phyloP scores from a whole-genome alignment of 768 basidiomycete species.

The Suillus subalutaceus region DNA sequence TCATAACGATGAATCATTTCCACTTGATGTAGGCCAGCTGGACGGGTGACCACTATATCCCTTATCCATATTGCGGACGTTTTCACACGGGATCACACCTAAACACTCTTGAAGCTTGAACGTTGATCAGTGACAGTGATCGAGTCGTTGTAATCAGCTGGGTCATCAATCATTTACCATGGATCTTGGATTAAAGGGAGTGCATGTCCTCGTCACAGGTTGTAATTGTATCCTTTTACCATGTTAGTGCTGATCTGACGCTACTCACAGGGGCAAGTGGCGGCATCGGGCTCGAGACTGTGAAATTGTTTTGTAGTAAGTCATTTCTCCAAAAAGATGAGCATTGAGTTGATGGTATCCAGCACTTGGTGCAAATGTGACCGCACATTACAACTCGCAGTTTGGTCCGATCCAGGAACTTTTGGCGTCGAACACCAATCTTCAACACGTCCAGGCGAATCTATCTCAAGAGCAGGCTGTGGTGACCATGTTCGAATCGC shows the following conservation, averaged over 20 bases:
- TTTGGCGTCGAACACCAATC: slow-evolving; percentile 32
- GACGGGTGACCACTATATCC: slow-evolving; percentile 10
- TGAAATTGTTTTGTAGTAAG: slow-evolving; percentile 57
- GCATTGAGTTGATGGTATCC: slow-evolving; percentile 4
- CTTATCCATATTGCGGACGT: slow-evolving; percentile 2
- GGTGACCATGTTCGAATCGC: slow-evolving; percentile 46
- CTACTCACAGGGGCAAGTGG: slow-evolving; percentile 63
- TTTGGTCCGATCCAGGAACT: slow-evolving; percentile 44
- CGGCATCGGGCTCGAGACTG: slow-evolving; percentile 71
- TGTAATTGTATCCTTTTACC: background rate
- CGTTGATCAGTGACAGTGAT: background rate
- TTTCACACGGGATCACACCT: background rate
- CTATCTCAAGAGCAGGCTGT: slow-evolving; percentile 62
- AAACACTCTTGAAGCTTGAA: background rate
- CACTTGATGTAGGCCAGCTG: background rate
- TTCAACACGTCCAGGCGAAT: slow-evolving; percentile 54
- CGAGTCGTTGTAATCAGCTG: too few relatives aligned
- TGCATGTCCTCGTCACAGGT: slow-evolving; percentile 77
- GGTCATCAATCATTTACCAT: slow-evolving; percentile 24
- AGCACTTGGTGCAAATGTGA: slow-evolving; percentile 75
- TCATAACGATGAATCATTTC: background rate
- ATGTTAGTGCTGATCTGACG: background rate
- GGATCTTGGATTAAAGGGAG: slow-evolving; percentile 60
- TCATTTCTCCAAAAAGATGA: slow-evolving; percentile 8
- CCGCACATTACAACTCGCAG: slow-evolving; percentile 71